These are phyloP conservation scores for Quercus parvula DNA, from an alignment of 306 rosid genomes.

Conservation along the genomic window DNA sequence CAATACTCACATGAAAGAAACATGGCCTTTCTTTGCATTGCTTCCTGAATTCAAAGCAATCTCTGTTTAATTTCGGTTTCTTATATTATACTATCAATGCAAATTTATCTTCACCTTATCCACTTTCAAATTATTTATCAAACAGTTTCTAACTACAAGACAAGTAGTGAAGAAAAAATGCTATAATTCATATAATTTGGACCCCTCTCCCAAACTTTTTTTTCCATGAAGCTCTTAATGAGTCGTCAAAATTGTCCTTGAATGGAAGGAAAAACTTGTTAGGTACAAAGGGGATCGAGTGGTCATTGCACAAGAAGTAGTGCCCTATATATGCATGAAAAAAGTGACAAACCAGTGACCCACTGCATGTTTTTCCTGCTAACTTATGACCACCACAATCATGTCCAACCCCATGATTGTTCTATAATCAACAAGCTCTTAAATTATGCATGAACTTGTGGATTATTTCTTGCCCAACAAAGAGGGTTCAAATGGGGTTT, in stretches of 20 bases:
- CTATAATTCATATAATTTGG: not conserved
- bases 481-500: conserved; percentile 12
- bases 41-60: conserved; percentile 40
- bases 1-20: conserved; percentile 55
- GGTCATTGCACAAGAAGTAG: conserved; percentile 5
- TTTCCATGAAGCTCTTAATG: not conserved
- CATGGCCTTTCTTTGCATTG: conserved; percentile 40
- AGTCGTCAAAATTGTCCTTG: not conserved
- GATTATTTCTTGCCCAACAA: conserved; percentile 19
- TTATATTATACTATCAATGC: conserved; percentile 11
- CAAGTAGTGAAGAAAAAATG: not conserved
- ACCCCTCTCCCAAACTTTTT: not conserved
- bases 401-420: conserved; percentile 12
- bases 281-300: not conserved
- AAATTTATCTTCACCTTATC: conserved; percentile 20
- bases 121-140: conserved; percentile 26
- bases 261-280: not conserved
- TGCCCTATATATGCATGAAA: not conserved
- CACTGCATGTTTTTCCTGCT: not conserved
- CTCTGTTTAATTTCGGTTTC: conserved; percentile 17
- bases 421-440: not conserved
- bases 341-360: conserved; percentile 26
- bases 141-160: not conserved
- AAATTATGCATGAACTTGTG: not conserved
- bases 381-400: not conserved